A percentile compares a stretch with the other conserved stretches of the same genome.
Conservation (phyloP, 2,329 filamentous ascomycete species). For the Dichotomopilus funicola region DNA sequence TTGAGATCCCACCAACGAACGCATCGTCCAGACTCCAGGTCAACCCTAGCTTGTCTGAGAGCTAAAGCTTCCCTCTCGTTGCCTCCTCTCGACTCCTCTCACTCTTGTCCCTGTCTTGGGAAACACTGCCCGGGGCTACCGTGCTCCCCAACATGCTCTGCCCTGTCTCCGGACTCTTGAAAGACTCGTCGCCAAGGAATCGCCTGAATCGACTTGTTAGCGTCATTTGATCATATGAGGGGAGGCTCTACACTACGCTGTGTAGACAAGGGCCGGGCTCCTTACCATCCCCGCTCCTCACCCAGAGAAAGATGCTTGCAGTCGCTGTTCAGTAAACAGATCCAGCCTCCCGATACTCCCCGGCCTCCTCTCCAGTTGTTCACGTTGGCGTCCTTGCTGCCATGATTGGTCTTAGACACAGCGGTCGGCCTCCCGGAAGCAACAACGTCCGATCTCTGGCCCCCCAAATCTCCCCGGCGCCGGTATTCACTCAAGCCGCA, state of each 20-base stretch:
- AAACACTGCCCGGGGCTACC: conserved; percentile 29
- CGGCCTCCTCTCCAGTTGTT: conserved; percentile 50
- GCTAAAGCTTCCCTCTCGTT: conserved; percentile 16
- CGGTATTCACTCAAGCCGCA: conserved; percentile 67
- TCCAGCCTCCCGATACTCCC: conserved; percentile 72
- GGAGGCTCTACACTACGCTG: neutral
- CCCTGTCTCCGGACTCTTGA: conserved; percentile 24
- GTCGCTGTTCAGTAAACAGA: conserved; percentile 72
- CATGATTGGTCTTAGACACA: conserved; percentile 25
- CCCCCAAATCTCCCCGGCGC: conserved; percentile 19
- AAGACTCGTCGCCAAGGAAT: conserved; percentile 37
- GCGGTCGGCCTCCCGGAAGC: neutral
- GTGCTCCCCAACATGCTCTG: conserved; percentile 28
- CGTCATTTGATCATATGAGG: neutral
- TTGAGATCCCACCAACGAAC: no score
- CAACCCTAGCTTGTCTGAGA: no score
- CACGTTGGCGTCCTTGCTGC: conserved; percentile 23
- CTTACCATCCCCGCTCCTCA: conserved; percentile 82
- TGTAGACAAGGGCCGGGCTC: conserved; percentile 13
- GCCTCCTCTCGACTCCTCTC: neutral
- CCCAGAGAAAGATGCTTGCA: conserved; percentile 75
- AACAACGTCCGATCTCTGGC: neutral
- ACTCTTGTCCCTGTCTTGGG: conserved; percentile 23
- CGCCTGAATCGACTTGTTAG: conserved; percentile 25
- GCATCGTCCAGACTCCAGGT: no score